These are phyloP conservation scores for Opeltia flavorubescens DNA, from an alignment of 495 filamentous ascomycete genomes.

Conservation along the genomic window DNA sequence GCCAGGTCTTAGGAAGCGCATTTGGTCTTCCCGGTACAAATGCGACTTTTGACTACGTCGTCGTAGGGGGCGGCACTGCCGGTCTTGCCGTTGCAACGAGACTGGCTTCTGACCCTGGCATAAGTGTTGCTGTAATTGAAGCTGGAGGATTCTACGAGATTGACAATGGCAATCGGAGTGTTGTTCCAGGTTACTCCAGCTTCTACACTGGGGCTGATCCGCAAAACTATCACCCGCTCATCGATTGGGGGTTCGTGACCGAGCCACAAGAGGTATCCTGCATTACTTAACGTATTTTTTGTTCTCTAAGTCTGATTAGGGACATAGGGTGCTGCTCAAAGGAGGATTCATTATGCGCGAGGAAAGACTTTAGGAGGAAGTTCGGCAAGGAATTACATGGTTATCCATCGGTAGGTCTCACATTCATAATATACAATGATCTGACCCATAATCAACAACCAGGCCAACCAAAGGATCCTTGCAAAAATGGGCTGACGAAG, in stretches of 20 bases:
- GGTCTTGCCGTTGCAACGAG: conserved; percentile 36
- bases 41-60: conserved; percentile 14
- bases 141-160: conserved; percentile 42
- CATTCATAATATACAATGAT: too few relatives aligned
- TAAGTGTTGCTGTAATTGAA: conserved; percentile 37
- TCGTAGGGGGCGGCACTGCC: conserved; percentile 43
- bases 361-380: conserved; percentile 32
- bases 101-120: conserved; percentile 23
- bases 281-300: too few relatives aligned
- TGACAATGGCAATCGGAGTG: conserved; percentile 27
- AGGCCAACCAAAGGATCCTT: conserved; percentile 27
- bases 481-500: conserved; percentile 31
- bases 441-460: neutral
- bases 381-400: conserved; percentile 39
- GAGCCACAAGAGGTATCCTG: conserved; percentile 25
- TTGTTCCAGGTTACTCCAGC: conserved; percentile 26
- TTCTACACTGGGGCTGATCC: conserved; percentile 15
- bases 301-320: too few relatives aligned
- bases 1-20: too few relatives aligned
- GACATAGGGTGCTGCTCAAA: too few relatives aligned
- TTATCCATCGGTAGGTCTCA: too few relatives aligned
- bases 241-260: conserved; percentile 38
- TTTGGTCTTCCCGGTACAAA: too few relatives aligned
- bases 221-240: conserved; percentile 17
- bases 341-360: conserved; percentile 26